Base-by-base conservation (phyloP, 1,284 basidiomycete species). In the Heterobasidion annosum region DNA sequence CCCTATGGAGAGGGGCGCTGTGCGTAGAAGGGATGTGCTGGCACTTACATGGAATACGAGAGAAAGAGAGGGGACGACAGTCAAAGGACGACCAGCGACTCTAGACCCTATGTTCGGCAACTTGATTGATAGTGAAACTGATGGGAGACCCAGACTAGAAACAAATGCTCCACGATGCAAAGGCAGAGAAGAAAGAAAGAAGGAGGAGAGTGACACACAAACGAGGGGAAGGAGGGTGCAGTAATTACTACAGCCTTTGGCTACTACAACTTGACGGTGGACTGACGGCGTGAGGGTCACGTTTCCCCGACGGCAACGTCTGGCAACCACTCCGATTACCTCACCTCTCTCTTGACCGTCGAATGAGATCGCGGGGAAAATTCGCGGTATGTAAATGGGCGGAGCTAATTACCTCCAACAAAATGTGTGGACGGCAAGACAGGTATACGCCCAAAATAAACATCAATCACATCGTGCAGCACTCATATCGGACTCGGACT, bases 11-110 rank as follows among this genome's bases (percentile, higher is more conserved):
- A 25, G 25, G 25, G 25, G 25, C 25, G 5, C 25, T 25, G 25
- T 25, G 25, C 25, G 25, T 25, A 25, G 5, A 25, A 40, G 15
- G 32, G 3, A 12, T 18, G 19, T 16, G 35, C 51, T 52, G 19
- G 43, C 19, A 53, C 58, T 40, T 51, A 56, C 58, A 59, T 59
- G 51, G 52, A 37, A 40, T 32, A 32, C 32, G 46, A 33, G 50
- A 46, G 42, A 46, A 49, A 53, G 48, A 37, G 51, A 49, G 7
- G 44, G 13, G n/a, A 45, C 34, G 16, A 25, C 15, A 43, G 50
- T 51, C 53, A 59, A 59, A 10, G 58, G 52, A 50, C 45, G 58
- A 56, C 51, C 45, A 50, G 52, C 46, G 51, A 56, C 52, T 51
- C 50, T 19, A 16, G 33, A 47, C 43, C 25, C 33, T 57, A 5